Evolutionary conservation across 2,329 filamentous ascomycete genomes (phyloP), one percentile per base, ranked within the genome.

Genomic region (Lasiodiplodia sp.): DNA sequence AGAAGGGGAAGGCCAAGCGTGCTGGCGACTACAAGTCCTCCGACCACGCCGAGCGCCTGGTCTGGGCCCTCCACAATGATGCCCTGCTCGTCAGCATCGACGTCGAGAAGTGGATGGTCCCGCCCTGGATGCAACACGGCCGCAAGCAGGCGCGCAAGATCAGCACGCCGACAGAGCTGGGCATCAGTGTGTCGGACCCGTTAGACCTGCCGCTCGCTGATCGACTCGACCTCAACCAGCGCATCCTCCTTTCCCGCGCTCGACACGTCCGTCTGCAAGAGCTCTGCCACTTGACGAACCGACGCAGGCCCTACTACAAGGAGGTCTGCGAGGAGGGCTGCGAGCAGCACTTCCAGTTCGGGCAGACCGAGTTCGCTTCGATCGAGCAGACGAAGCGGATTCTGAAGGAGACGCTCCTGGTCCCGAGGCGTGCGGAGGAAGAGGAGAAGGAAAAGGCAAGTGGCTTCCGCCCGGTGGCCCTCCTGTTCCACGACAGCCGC

Each of bases 281-380:
- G 44, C 0, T 21, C 0, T 21, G 18, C n/a, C 44, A 47, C 44
- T n/a, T 47, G 44, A 47, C 6, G 1, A 47, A 47, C n/a, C 2
- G 2, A 6, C 3, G 12, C 4, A 8, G 2, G 18, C 0, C 1
- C 0, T 4, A 10, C 44, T 47, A 47, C 44, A 2, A 4, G 14
- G 4, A 10, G 0, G 44, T 47, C 18, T 47, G 44, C 18, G 3
- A 47, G 44, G 1, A 21, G 0, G 44, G 44, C 2, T 47, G 44
- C 44, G 18, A 47, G 7, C 6, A 47, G 0, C 18, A 21, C 25
- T 56, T 56, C 28, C 28, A 18, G 16, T 56, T 56, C 8, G 52
- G 52, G 6, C 52, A 8, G 25, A 56, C 52, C 16, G 52, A 56
- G 52, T 56, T 56, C 7, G 28, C 52, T 1, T 34, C 16, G 14